Base-by-base conservation (phyloP, 2,329 filamentous ascomycete genomes). In the Scedosporium dehoogii region DNA sequence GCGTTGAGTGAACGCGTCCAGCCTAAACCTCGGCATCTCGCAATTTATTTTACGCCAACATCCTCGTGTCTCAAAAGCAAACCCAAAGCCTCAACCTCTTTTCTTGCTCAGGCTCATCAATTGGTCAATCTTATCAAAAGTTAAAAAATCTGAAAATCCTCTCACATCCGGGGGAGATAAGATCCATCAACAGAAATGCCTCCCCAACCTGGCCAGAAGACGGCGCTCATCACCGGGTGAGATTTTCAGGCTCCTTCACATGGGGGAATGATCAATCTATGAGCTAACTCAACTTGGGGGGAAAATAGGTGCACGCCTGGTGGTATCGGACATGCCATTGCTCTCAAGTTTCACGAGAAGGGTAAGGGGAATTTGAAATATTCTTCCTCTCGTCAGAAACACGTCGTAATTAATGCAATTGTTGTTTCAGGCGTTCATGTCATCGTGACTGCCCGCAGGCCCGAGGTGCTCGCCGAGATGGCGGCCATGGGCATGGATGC, bases 291-390 rank as follows among this genome's bases (percentile, higher is more conserved):
- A 14, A 23, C 51, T 27, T 1, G 4, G 18, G 16, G 21, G n/a
- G 2, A 48, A 16, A 14, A 25, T 62, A 85, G 83, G 14, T 85
- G 83, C 68, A 80, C 82, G 6, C 81, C 83, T 1, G 83, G 82
- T 14, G 83, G 83, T 33, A 85, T 85, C 63, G 83, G 83, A 46
- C 77, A 83, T 68, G 79, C 78, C 2, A 62, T 85, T 10, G 82
- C 79, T 16, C 67, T 77, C 1, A 81, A 82, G 64, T 85, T 84
- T 60, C 78, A 83, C 46, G 72, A 69, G 10, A 76, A 77, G 72
- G 82, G 82, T 82, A 62, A 38, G 69, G 59, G 42, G 18, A 55
- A 23, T 55, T 21, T n/a, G n/a, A 10, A 12, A 14, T 38, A 6
- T n/a, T 53, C 59, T 53, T 23, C 12, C 51, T 55, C 51, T 27